Evolutionary conservation across 2,329 filamentous ascomycete genomes (phyloP), one percentile per base, ranked within the genome.

Genomic region (Fusarium ambrosium): DNA sequence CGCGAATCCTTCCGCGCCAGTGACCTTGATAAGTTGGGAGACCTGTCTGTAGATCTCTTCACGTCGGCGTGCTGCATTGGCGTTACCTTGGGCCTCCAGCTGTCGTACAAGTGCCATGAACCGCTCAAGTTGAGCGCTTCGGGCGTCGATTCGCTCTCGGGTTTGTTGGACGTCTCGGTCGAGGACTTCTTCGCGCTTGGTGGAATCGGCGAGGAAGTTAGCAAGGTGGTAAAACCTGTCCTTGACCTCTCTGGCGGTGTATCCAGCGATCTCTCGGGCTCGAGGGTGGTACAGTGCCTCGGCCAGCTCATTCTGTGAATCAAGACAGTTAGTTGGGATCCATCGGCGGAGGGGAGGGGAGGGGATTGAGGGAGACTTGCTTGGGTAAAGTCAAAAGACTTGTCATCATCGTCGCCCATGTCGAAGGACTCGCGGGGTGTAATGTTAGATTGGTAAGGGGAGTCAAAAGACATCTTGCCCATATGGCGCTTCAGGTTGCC

Each of bases 281-380:
- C 70, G 66, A 3, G 72, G 66, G 2, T 71, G 64, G 4, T 73
- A 29, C 6, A 82, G 73, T 2, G 79, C 79, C 10, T 63, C 66
- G 6, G 64, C 29, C 11, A 81, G 61, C 22, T 80, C 76, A 13
- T 61, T 51, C 67, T 74, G 10, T 18, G 39, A 20, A 14, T 16
- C 20, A 9, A 18, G 48, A 13, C 22, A 22, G 64, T 71, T 41
- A 70, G 59, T 41, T 24, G 43, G 22, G 43, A 18, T 24, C 16
- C 8, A 51, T 51, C 45, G 14, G 10, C 2, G 29, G 29, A 43
- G 39, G 39, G n/a, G 39, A 27, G 43, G 14, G 22, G 14, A 48
- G 45, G 22, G 22, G 45, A 16, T 16, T 43, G 41, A 20, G 43
- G 43, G 16, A 48, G 45, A 27, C 45, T 51, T 51, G 45, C 45